Conservation (phyloP, 257 asterid species). For the Solanum chilense region DNA sequence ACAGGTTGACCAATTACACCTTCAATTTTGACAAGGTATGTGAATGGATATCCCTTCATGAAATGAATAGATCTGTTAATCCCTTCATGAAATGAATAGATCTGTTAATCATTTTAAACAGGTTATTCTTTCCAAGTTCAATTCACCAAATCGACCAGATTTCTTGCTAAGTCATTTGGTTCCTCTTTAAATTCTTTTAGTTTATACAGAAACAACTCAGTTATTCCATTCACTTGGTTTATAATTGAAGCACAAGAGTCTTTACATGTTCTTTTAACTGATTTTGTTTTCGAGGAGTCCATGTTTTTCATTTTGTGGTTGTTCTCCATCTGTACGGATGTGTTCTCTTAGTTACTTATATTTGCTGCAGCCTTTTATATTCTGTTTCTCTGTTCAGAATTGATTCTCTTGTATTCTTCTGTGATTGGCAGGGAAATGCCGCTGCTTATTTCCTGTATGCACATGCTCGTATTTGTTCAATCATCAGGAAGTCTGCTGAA, state of each 20-base stretch:
- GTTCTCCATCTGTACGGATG: neutral
- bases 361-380: neutral
- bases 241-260: neutral
- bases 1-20: constrained; percentile 77
- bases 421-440: constrained; percentile 79
- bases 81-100: neutral
- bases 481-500: constrained; percentile 76
- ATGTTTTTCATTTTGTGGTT: neutral
- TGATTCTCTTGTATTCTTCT: neutral
- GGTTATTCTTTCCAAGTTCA: neutral
- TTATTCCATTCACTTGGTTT: neutral
- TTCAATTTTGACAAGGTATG: constrained; percentile 84
- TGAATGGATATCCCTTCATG: neutral
- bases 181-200: neutral
- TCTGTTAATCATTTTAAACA: neutral
- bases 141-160: neutral
- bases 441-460: constrained; percentile 94
- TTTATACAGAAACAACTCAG: neutral
- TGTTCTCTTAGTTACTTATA: neutral
- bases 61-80: too few species aligned
- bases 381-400: neutral
- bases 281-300: neutral
- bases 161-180: neutral
- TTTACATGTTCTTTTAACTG: neutral
- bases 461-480: constrained; percentile 97